These are phyloP conservation scores for Zasmidium angulare DNA, from an alignment of 2,329 filamentous ascomycete genomes.

Conservation along the genomic window DNA sequence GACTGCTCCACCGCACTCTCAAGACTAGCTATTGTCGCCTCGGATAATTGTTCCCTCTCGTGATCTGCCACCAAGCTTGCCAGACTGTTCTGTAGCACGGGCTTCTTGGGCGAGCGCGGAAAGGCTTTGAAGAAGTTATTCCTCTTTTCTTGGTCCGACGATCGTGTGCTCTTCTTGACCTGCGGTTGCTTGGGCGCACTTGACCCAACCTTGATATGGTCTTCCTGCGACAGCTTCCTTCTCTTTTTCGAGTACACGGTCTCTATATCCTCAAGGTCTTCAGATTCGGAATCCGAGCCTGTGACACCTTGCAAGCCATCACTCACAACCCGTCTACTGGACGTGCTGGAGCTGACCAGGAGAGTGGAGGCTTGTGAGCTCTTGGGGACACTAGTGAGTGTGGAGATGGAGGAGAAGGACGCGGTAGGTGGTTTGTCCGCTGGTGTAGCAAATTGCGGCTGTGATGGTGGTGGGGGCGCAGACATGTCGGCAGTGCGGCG, in stretches of 20 bases:
- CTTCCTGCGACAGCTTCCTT: slow-evolving; percentile 26
- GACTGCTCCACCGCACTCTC: slow-evolving; percentile 21
- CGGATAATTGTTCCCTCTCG: slow-evolving; percentile 24
- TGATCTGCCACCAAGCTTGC: slow-evolving; percentile 28
- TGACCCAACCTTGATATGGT: not conserved
- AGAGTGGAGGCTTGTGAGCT: slow-evolving; percentile 24
- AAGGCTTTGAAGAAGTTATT: slow-evolving; percentile 9
- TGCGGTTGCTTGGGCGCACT: not conserved
- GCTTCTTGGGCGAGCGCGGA: slow-evolving; percentile 20
- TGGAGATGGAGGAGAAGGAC: slow-evolving; percentile 32
- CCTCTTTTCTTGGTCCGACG: slow-evolving; percentile 7
- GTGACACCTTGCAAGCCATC: slow-evolving; percentile 55
- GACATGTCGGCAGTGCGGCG: not conserved
- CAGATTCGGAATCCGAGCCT: slow-evolving; percentile 36
- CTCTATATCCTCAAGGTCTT: slow-evolving; percentile 34
- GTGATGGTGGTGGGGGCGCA: slow-evolving; percentile 7
- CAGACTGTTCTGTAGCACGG: slow-evolving; percentile 31
- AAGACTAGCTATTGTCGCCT: slow-evolving; percentile 28
- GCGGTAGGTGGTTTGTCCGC: slow-evolving; percentile 2
- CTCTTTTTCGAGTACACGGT: slow-evolving; percentile 32
- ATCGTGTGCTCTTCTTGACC: slow-evolving; percentile 6
- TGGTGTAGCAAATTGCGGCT: not conserved
- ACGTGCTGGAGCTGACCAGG: slow-evolving; percentile 29
- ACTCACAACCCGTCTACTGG: slow-evolving; percentile 51
- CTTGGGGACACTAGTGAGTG: slow-evolving; percentile 30